Percentiles rank a stretch among this genome's conserved stretches.
phyloP scores from a whole-genome alignment of 495 filamentous ascomycete species.

The Penicillium maclennaniae region DNA sequence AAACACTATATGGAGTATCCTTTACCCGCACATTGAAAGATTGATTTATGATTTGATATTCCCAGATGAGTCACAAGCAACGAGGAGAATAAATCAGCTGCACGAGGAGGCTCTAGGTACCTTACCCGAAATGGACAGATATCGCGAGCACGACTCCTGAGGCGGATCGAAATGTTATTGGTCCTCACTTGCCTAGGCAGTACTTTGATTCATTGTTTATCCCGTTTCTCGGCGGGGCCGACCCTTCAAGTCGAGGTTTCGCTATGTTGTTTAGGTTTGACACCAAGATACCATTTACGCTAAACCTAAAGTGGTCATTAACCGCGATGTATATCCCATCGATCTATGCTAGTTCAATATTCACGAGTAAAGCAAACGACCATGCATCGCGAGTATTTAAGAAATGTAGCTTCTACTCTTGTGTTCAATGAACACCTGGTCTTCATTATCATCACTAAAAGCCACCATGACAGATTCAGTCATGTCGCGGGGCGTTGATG shows the following conservation, averaged over 20 bases:
- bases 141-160: slow-evolving; percentile 9
- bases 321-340: slow-evolving; percentile 25
- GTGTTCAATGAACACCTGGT: not conserved
- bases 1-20: no score
- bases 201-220: not conserved
- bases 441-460: not conserved
- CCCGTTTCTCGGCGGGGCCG: not conserved
- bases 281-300: slow-evolving; percentile 8
- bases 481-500: not conserved
- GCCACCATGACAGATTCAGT: slow-evolving; percentile 2
- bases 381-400: slow-evolving; percentile 4
- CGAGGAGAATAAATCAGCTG: not conserved
- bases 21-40: not conserved
- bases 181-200: not conserved
- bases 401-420: not conserved
- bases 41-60: not conserved
- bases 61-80: not conserved
- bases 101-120: not conserved
- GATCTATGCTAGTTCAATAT: slow-evolving; percentile 6
- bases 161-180: not conserved
- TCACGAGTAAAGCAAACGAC: not conserved
- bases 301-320: slow-evolving; percentile 33
- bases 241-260: not conserved
- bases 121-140: slow-evolving; percentile 13
- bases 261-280: not conserved